Evolutionary conservation across 2,329 filamentous ascomycete species (phyloP).

Genomic region (Cladosporium sp.): DNA sequence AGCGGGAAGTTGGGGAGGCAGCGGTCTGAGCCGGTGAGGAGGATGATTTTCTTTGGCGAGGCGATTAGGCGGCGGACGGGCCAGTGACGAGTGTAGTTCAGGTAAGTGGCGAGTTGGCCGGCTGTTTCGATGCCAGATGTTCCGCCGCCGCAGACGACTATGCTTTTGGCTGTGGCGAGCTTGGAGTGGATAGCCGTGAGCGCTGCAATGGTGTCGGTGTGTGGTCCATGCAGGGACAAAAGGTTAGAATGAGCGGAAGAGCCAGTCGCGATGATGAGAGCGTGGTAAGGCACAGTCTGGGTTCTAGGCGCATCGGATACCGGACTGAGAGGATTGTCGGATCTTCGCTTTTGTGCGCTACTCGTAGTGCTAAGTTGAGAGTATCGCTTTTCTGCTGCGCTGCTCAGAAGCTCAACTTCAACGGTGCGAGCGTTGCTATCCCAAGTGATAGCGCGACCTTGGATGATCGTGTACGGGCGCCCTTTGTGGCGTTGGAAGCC

Average conservation of each 20-base stretch:
- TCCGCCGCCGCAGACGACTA: constrained; percentile 43
- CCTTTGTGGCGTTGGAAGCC: constrained; percentile 39
- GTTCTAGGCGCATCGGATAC: not conserved
- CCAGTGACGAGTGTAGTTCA: constrained; percentile 32
- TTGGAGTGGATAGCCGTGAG: constrained; percentile 35
- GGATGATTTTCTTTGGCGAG: constrained; percentile 34
- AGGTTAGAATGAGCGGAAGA: constrained; percentile 40
- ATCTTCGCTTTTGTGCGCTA: not conserved
- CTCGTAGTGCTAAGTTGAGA: constrained; percentile 11
- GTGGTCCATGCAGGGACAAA: constrained; percentile 38
- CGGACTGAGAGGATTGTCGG: not conserved
- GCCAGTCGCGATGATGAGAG: constrained; percentile 43
- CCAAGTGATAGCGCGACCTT: constrained; percentile 37
- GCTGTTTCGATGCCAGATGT: constrained; percentile 42
- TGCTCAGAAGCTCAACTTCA: constrained; percentile 36
- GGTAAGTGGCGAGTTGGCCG: constrained; percentile 40
- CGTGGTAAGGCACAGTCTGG: constrained; percentile 33
- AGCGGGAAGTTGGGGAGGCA: constrained; percentile 37
- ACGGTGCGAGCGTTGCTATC: constrained; percentile 43
- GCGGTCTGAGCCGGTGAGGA: constrained; percentile 36
- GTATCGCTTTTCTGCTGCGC: constrained; percentile 27
- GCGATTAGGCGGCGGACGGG: constrained; percentile 23
- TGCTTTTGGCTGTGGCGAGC: constrained; percentile 36
- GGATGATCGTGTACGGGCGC: constrained; percentile 38
- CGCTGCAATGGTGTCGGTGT: constrained; percentile 39